Evolutionary conservation across 345 rosid species (phyloP).

Genomic region (Euphorbia tirucalli): DNA sequence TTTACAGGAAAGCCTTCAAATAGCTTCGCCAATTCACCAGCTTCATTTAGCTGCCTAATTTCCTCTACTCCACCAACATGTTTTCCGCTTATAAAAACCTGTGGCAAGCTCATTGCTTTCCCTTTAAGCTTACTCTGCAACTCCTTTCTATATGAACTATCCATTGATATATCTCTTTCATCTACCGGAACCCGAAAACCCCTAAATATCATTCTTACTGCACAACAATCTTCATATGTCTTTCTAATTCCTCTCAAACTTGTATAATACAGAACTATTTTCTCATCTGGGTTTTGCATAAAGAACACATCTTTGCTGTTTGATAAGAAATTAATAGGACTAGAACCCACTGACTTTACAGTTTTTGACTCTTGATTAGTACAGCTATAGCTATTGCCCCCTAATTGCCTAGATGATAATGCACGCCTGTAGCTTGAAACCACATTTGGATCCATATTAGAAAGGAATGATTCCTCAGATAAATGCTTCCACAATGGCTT

Average conservation of each 20-base stretch:
- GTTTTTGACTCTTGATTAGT: conserved; percentile 15
- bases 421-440: conserved; percentile 67
- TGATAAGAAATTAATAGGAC: too few species aligned
- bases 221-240: conserved; percentile 42
- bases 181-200: conserved; percentile 39
- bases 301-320: conserved; percentile 16
- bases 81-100: conserved; percentile 40
- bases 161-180: conserved; percentile 47
- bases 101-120: conserved; percentile 34
- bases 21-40: conserved; percentile 37
- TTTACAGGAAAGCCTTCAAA: conserved; percentile 35
- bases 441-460: conserved; percentile 61
- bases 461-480: conserved; percentile 66
- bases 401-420: conserved; percentile 58
- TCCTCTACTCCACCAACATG: conserved; percentile 44
- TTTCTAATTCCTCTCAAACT: conserved; percentile 45
- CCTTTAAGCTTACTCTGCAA: conserved; percentile 27
- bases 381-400: neutral
- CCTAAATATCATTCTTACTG: conserved; percentile 41
- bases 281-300: conserved; percentile 30
- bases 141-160: conserved; percentile 36
- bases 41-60: conserved; percentile 41
- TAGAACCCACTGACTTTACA: conserved; percentile 28
- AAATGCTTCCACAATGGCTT: conserved; percentile 69
- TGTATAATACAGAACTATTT: conserved; percentile 65